Evolutionary conservation across 306 rosid species (phyloP).

Genomic region (Rosa lucieae): DNA sequence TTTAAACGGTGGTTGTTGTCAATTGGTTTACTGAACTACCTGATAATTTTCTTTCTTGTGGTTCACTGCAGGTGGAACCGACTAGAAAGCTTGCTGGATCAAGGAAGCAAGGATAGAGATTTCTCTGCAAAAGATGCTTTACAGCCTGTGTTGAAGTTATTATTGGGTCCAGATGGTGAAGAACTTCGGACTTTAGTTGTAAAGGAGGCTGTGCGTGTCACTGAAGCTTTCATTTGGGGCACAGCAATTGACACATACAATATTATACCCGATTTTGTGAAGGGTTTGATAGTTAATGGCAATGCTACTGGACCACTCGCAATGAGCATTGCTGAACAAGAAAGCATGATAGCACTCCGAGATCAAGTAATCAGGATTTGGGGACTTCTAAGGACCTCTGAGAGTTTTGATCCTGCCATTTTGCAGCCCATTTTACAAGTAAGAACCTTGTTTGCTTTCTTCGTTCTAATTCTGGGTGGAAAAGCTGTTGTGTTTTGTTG

Average conservation of each 20-base stretch:
- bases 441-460: constrained; percentile 23
- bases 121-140: constrained; percentile 85
- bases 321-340: constrained; percentile 57
- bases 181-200: constrained; percentile 63
- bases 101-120: constrained; percentile 86
- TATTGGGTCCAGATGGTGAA: constrained; percentile 81
- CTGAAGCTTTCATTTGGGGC: constrained; percentile 74
- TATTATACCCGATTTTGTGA: constrained; percentile 64
- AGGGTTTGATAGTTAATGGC: constrained; percentile 52
- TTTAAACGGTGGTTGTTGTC: constrained; percentile 25
- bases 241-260: constrained; percentile 58
- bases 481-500: background rate
- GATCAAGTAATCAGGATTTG: constrained; percentile 78
- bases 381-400: constrained; percentile 68
- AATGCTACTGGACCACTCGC: constrained; percentile 57
- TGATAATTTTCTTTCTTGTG: constrained; percentile 34
- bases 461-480: constrained; percentile 17
- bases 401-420: constrained; percentile 68
- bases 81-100: constrained; percentile 82
- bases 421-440: constrained; percentile 83
- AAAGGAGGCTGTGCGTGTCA: constrained; percentile 82
- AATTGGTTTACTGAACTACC: constrained; percentile 21
- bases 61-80: constrained; percentile 76
- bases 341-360: constrained; percentile 70
- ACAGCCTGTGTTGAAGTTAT: constrained; percentile 84